Percentiles rank a stretch among this genome's conserved stretches.
phyloP scores from a whole-genome alignment of 768 basidiomycete genomes.

The Ramaria rubella region DNA sequence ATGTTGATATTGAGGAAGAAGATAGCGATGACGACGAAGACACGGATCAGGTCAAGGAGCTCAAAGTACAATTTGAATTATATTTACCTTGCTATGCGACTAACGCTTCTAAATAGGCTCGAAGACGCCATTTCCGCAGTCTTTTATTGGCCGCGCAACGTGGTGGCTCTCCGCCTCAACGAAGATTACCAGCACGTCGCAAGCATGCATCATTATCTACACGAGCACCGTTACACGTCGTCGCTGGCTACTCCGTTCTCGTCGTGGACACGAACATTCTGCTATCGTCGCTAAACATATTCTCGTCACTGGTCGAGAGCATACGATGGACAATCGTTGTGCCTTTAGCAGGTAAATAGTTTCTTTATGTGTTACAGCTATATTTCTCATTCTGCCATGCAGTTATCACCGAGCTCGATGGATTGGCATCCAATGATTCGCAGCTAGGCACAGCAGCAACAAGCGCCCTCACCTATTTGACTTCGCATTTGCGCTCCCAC shows the following conservation, averaged over 20 bases:
- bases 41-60: slow-evolving; percentile 63
- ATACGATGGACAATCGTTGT: slow-evolving; percentile 82
- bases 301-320: slow-evolving; percentile 72
- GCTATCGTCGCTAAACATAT: slow-evolving; percentile 68
- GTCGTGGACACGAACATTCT: slow-evolving; percentile 95
- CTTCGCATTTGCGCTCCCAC: slow-evolving; percentile 68
- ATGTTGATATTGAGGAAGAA: slow-evolving; percentile 42
- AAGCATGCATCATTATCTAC: slow-evolving; percentile 24
- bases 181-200: slow-evolving; percentile 25
- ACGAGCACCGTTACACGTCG: slow-evolving; percentile 45
- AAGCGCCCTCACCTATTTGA: slow-evolving; percentile 68
- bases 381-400: neutral
- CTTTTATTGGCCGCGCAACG: slow-evolving; percentile 49
- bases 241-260: slow-evolving; percentile 84
- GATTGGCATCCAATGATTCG: slow-evolving; percentile 51
- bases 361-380: slow-evolving; percentile 16
- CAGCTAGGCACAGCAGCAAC: slow-evolving; percentile 71
- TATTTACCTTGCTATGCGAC: slow-evolving; percentile 11
- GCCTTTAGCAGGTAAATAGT: slow-evolving; percentile 58
- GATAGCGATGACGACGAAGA: slow-evolving; percentile 53
- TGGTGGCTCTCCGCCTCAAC: slow-evolving; percentile 21
- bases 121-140: slow-evolving; percentile 64
- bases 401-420: slow-evolving; percentile 95
- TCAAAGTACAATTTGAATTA: slow-evolving; percentile 53
- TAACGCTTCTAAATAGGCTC: slow-evolving; percentile 42